Base-by-base conservation (phyloP, 148 eudicot species). In the Fallopia convolvulus region DNA sequence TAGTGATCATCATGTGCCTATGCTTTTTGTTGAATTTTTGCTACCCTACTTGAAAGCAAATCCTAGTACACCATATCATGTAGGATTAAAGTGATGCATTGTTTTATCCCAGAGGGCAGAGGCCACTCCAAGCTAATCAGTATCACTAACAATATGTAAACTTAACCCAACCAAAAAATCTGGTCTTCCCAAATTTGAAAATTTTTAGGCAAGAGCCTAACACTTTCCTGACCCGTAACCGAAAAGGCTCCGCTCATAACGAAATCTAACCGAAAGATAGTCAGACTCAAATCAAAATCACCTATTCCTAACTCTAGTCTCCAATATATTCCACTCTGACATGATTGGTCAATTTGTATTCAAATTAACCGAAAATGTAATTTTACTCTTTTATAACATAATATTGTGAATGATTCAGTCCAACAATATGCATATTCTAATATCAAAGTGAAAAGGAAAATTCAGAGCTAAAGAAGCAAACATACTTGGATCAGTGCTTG, bases 401-500 rank as follows among this genome's bases (percentile, higher is more conserved):
- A 36, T 2, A 36, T 1, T 2, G 2, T 2, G 2, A 36, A 2
- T 2, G 39, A 36, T 36, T 36, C 39, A 36, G 2, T 36, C 39
- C 39, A 36, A 33, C 44, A 70, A 2, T 36, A 2, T 33, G 17
- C n/a, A 36, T 70, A 70, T 36, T 15, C 2, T 70, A 26, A 33
- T 6, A 36, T 3, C n/a, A 36, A 70, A 70, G 12, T 70, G 41
- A 40, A 70, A 11, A 17, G 32, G 60, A 26, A 47, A 21, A 78
- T 3, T 3, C 4, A 49, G 61, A 50, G 36, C 78, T 20, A 26
- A n/a, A 48, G 33, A 46, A 42, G 75, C 46, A 14, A 66, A 79
- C 91, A 87, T 90, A 95, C 99, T 95, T 84, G 99, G 99, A 77
- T 95, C 83, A 70, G 99, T 95, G 86, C 83, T 92, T 18, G 97